Evolutionary conservation across 495 filamentous ascomycete genomes (phyloP).

Genomic region (Pyrenopolyporus hunteri): DNA sequence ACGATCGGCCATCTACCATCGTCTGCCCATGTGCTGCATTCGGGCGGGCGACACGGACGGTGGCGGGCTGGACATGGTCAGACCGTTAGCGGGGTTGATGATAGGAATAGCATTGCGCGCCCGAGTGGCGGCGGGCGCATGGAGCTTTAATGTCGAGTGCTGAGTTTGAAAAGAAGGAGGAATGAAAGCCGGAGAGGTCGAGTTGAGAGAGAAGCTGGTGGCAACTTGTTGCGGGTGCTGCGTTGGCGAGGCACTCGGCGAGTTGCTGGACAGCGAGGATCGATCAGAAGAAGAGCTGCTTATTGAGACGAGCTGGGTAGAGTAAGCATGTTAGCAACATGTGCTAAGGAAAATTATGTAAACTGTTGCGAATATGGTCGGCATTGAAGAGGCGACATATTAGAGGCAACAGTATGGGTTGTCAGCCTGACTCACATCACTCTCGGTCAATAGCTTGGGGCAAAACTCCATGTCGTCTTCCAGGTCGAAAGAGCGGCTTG

Average conservation of each 20-base stretch:
- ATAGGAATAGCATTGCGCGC: constrained; percentile 97
- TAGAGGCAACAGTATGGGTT: not conserved
- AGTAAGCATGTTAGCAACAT: constrained; percentile 30
- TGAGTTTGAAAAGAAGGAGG: constrained; percentile 60
- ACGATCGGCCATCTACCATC: constrained; percentile 54
- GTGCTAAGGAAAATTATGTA: too few species aligned
- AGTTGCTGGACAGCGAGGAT: constrained; percentile 91
- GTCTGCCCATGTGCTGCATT: constrained; percentile 69
- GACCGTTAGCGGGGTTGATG: constrained; percentile 92
- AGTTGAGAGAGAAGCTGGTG: constrained; percentile 78
- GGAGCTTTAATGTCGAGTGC: constrained; percentile 69
- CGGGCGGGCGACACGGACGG: constrained; percentile 85
- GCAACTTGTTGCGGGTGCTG: constrained; percentile 73
- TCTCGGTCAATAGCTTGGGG: constrained; percentile 89
- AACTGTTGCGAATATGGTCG: constrained; percentile 20
- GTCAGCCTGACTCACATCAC: constrained; percentile 76
- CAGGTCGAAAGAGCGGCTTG: constrained; percentile 92
- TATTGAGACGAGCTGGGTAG: constrained; percentile 75
- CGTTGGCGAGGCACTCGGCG: constrained; percentile 86
- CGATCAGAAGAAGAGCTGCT: constrained; percentile 94
- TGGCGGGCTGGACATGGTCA: constrained; percentile 87
- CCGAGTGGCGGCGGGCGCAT: constrained; percentile 86
- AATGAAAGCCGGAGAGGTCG: constrained; percentile 73
- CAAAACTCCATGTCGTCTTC: constrained; percentile 98
- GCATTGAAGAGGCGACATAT: constrained; percentile 19